Percentiles rank a stretch among this genome's conserved stretches.
Conservation (phyloP, 352 stramenopile genomes). For the Phytophthora citricola region DNA sequence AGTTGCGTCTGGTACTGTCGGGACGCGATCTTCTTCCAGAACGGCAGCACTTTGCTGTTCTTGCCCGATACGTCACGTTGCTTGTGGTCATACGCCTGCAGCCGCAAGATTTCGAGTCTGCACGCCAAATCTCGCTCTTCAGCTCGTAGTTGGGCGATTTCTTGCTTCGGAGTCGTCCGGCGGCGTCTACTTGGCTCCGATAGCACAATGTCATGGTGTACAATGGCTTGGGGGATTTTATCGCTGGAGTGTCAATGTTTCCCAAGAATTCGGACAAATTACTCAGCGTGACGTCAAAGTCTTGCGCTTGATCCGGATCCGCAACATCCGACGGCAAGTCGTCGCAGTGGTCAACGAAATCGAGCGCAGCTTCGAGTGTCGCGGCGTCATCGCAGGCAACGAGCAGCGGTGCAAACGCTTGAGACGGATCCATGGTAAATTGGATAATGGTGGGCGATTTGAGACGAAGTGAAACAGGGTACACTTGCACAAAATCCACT, state of each 20-base stretch:
- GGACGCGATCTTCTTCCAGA: slow-evolving; percentile 33
- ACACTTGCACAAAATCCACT: not conserved
- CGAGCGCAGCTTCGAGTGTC: slow-evolving; percentile 23
- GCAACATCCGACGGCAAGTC: not conserved
- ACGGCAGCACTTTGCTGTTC: slow-evolving; percentile 19
- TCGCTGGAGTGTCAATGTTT: slow-evolving; percentile 2
- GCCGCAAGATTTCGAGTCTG: slow-evolving; percentile 21
- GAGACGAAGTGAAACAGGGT: not conserved
- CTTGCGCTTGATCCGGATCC: slow-evolving; percentile 3
- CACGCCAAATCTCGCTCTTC: slow-evolving; percentile 26
- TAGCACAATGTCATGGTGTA: not conserved
- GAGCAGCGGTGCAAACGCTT: slow-evolving; percentile 3
- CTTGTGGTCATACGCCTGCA: slow-evolving; percentile 16
- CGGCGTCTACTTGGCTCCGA: not conserved
- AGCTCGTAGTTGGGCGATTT: slow-evolving; percentile 24
- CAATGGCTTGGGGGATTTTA: not conserved
- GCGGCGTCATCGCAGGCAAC: slow-evolving; percentile 23
- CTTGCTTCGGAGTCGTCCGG: slow-evolving; percentile 28
- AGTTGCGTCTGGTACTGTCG: slow-evolving; percentile 23
- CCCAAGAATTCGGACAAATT: slow-evolving; percentile 16
- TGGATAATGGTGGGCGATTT: slow-evolving; percentile 11
- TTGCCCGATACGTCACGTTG: not conserved
- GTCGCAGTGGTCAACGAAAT: slow-evolving; percentile 24
- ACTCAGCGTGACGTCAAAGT: slow-evolving; percentile 9
- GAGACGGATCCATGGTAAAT: slow-evolving; percentile 12